Evolutionary conservation across 179 eudicot genomes (phyloP).

Genomic region (Silene coronaria): DNA sequence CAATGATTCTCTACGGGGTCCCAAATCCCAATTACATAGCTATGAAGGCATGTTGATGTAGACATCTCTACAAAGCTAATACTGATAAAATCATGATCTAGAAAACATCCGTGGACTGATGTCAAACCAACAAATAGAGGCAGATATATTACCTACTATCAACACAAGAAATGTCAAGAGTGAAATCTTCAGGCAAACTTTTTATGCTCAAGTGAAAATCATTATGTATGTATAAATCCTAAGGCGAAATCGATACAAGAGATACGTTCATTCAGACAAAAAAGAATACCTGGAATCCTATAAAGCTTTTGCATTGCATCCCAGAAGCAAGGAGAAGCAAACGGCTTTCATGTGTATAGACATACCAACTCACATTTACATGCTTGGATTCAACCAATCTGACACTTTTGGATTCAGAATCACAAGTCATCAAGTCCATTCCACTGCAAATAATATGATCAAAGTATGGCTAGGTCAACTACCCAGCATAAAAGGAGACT

Average conservation of each 20-base stretch:
- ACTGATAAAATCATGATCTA: not conserved
- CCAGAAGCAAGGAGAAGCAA: slow-evolving; percentile 98
- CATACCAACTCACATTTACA: slow-evolving; percentile 75
- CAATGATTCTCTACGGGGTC: too few species aligned
- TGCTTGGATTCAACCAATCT: slow-evolving; percentile 73
- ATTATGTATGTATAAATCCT: not conserved
- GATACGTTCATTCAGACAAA: slow-evolving; percentile 25
- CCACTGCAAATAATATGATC: slow-evolving; percentile 54
- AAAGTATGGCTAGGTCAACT: slow-evolving; percentile 8
- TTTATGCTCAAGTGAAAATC: not conserved
- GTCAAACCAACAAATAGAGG: not conserved
- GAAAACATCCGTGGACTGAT: not conserved
- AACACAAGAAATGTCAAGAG: not conserved
- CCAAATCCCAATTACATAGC: too few species aligned
- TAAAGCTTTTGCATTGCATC: slow-evolving; percentile 87
- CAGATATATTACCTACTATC: not conserved
- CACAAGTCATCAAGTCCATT: slow-evolving; percentile 61
- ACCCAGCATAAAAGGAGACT: not conserved
- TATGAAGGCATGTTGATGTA: too few species aligned
- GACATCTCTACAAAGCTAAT: not conserved
- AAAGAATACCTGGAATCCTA: slow-evolving; percentile 78
- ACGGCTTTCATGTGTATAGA: slow-evolving; percentile 97
- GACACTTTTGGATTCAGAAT: slow-evolving; percentile 50
- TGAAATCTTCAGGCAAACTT: not conserved
- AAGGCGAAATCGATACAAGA: slow-evolving; percentile 43